Base-by-base conservation (phyloP, 169 alveolate species). In the Plasmodium ovale region DNA sequence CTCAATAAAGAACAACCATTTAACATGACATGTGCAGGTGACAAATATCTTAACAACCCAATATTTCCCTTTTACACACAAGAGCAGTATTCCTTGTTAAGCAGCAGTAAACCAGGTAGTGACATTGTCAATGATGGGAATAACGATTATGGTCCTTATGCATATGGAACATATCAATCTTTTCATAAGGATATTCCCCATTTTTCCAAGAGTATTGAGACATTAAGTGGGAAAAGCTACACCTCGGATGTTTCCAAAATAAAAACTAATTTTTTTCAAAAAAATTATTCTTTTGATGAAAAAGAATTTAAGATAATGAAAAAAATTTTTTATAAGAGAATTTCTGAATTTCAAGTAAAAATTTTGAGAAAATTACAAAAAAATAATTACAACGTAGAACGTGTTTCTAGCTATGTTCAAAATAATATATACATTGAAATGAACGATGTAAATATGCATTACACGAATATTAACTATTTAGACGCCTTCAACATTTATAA, bases 361-460 rank as follows among this genome's bases (percentile, higher is more conserved):
- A 79, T 79, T 64, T 51, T 79, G 44, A 79, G 49, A 42, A 79
- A 79, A 56, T 79, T 79, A 69, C 89, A 79, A 79, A 79, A 79
- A 79, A 37, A 49, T 33, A 79, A 64, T 23, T 65, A 49, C 27
- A 27, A 79, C 6, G 65, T 79, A 21, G 89, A 65, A 79, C 39
- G 58, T 58, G 35, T 65, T 51, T 65, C 89, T 0, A 29, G 65
- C 3, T 70, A 65, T 56, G 70, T 79, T 39, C 39, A 79, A 39
- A 79, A 79, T 47, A 79, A 79, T 69, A 54, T 79, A 16, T 79
- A 64, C 42, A 27, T 79, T 3, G 84, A 65, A 53, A 79, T 79
- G 89, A 54, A 33, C 35, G 82, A 79, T 60, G 65, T 70, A 9
- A 67, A 65, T 64, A 19, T 79, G 16, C 69, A 79, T 64, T 51